Evolutionary conservation across 768 basidiomycete species (phyloP).

Genomic region (Piloderma croceum): DNA sequence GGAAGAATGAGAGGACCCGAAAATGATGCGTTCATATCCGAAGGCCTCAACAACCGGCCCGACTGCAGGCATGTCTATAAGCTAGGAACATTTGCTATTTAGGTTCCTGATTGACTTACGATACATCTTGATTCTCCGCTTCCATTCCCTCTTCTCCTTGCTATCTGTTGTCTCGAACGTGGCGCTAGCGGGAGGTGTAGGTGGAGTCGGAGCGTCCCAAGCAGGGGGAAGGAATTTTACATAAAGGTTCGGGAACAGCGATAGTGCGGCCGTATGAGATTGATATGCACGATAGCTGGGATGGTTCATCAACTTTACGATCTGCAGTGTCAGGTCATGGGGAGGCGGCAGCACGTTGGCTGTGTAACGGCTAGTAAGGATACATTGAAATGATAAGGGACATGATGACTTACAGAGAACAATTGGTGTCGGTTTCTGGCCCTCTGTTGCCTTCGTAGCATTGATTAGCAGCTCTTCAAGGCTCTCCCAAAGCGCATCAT

Average conservation of each 20-base stretch:
- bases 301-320: conserved; percentile 76
- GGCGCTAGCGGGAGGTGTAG: conserved; percentile 41
- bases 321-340: conserved; percentile 61
- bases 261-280: conserved; percentile 63
- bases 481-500: conserved; percentile 51
- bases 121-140: conserved; percentile 78
- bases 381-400: not conserved
- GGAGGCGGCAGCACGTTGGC: conserved; percentile 81
- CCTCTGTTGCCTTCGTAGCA: conserved; percentile 44
- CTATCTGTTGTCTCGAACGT: conserved; percentile 27
- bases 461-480: conserved; percentile 71
- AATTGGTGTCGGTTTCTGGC: conserved; percentile 47
- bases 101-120: conserved; percentile 63
- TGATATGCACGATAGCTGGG: conserved; percentile 71
- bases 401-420: conserved; percentile 53
- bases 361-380: conserved; percentile 22
- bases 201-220: conserved; percentile 56
- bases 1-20: conserved; percentile 70
- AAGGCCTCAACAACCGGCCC: conserved; percentile 82
- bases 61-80: conserved; percentile 37
- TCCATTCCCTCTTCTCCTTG: conserved; percentile 51
- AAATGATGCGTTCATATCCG: conserved; percentile 77
- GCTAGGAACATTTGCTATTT: conserved; percentile 1
- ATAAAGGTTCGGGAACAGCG: conserved; percentile 64
- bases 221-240: conserved; percentile 74